Conservation (phyloP, 78 protist genomes). For the Dictyostelium brefeldianum region DNA sequence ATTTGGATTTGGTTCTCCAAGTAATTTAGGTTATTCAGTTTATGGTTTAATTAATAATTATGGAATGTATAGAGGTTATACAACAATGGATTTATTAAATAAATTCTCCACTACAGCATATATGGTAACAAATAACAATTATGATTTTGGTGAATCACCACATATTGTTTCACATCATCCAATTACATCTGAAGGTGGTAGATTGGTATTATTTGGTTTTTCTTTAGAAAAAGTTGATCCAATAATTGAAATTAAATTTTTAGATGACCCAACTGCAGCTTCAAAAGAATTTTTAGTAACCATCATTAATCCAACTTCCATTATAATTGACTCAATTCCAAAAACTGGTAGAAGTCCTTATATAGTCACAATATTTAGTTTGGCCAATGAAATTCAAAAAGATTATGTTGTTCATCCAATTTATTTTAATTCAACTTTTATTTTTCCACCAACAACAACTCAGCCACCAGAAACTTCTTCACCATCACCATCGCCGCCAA, state of each 20-base stretch:
- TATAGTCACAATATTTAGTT: not conserved
- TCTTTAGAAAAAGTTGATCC: not conserved
- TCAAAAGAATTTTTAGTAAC: too few species aligned
- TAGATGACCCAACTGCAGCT: not conserved
- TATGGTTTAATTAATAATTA: constrained; percentile 7
- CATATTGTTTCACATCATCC: not conserved
- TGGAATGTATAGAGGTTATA: not conserved
- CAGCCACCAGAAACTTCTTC: not conserved
- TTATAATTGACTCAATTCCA: too few species aligned
- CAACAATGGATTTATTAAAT: not conserved
- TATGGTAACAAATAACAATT: not conserved
- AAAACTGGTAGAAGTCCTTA: too few species aligned
- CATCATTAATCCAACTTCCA: too few species aligned
- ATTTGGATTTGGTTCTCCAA: not conserved
- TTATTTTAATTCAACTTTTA: not conserved
- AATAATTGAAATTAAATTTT: not conserved
- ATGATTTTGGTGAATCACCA: not conserved
- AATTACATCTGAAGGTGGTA: not conserved
- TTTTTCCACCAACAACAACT: too few species aligned
- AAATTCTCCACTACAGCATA: not conserved
- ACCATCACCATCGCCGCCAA: not conserved
- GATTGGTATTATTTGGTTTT: not conserved
- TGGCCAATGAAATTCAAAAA: not conserved
- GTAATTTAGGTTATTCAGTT: not conserved
- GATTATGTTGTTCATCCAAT: not conserved